A percentile compares a stretch with the other conserved stretches of the same genome.
phyloP scores from a whole-genome alignment of 495 filamentous ascomycete genomes.

The Aspergillus baeticus region DNA sequence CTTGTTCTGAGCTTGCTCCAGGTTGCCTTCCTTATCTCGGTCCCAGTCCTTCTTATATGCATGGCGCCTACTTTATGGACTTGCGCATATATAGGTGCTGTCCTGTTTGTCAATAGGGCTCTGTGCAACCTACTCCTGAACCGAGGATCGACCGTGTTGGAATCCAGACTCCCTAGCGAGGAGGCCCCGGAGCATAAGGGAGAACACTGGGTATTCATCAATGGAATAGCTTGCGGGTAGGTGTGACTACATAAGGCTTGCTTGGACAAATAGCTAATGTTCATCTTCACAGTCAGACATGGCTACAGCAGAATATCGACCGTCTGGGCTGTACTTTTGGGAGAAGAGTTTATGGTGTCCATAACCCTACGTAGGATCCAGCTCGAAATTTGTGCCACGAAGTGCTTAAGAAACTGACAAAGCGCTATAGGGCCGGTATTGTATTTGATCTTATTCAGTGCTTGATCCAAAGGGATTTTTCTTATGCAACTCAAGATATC shows the following conservation, averaged over 20 bases:
- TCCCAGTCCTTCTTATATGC: slow-evolving; percentile 49
- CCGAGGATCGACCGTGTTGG: slow-evolving; percentile 20
- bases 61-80: slow-evolving; percentile 51
- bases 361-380: slow-evolving; percentile 64
- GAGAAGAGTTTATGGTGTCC: slow-evolving; percentile 73
- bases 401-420: background rate
- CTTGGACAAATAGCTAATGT: background rate
- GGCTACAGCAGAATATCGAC: slow-evolving; percentile 68
- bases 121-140: slow-evolving; percentile 52
- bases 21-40: slow-evolving; percentile 33
- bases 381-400: background rate
- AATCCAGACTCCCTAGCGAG: slow-evolving; percentile 23
- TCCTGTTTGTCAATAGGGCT: slow-evolving; percentile 42
- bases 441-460: slow-evolving; percentile 76
- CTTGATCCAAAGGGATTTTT: slow-evolving; percentile 72
- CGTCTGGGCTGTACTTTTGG: slow-evolving; percentile 72
- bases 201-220: slow-evolving; percentile 41
- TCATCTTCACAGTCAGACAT: slow-evolving; percentile 24
- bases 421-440: slow-evolving; percentile 46
- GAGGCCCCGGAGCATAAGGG: slow-evolving; percentile 22
- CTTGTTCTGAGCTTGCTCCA: slow-evolving; percentile 43
- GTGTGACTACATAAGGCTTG: background rate
- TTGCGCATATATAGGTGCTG: slow-evolving; percentile 33
- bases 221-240: slow-evolving; percentile 38
- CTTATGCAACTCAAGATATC: slow-evolving; percentile 69